Conservation (phyloP, 1,139 yeast genomes). For the Debaryomycetaceae sp. region DNA sequence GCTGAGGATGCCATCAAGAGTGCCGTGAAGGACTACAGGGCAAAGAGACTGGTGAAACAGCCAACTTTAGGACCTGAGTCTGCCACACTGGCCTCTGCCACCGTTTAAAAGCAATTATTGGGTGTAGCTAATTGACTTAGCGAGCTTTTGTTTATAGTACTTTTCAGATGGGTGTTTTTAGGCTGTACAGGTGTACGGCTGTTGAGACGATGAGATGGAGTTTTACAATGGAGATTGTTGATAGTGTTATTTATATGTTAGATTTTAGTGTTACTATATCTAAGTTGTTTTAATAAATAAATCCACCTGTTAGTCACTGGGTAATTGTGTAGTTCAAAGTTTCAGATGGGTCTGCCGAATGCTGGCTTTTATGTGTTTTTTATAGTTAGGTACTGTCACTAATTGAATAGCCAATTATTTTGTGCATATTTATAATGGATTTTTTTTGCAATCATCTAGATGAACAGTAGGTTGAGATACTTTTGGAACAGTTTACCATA, state of each 20-base stretch:
- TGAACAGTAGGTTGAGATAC: conserved; percentile 17
- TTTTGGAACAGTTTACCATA: conserved; percentile 26
- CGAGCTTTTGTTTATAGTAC: not conserved
- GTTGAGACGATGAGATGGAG: not conserved
- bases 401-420: not conserved
- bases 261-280: not conserved
- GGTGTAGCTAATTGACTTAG: not conserved
- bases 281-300: too few species aligned
- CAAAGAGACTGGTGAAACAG: conserved; percentile 53
- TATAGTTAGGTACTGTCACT: too few species aligned
- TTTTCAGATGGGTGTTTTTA: not conserved
- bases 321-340: too few species aligned
- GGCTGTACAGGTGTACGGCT: not conserved
- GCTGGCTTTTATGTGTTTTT: too few species aligned
- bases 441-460: conserved; percentile 5
- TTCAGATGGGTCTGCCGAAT: too few species aligned
- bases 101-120: conserved; percentile 3
- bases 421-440: not conserved
- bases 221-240: not conserved
- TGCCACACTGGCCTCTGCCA: conserved; percentile 12
- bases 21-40: conserved; percentile 90
- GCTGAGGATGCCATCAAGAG: conserved; percentile 98
- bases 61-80: conserved; percentile 56
- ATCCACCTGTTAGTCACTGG: too few species aligned
- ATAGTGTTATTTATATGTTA: not conserved